These are phyloP conservation scores for Umbellularia californica DNA, from an alignment of 164 flowering plant genomes.

Conservation along the genomic window DNA sequence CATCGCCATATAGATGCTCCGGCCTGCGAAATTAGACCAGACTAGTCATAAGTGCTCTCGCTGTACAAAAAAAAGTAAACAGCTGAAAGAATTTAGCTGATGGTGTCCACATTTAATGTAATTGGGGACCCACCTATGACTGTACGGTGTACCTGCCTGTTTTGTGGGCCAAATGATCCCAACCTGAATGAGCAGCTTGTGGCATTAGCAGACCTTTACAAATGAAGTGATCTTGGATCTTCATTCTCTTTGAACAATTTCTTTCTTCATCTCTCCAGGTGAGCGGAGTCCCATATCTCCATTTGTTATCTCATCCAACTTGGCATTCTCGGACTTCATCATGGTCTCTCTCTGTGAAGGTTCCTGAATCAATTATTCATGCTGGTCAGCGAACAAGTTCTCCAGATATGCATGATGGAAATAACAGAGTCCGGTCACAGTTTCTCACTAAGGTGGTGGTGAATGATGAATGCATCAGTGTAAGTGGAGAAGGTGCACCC, in stretches of 20 bases:
- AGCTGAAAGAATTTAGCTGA: not conserved
- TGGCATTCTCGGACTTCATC: conserved; percentile 95
- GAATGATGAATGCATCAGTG: conserved; percentile 68
- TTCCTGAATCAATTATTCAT: conserved; percentile 62
- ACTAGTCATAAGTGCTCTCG: not conserved
- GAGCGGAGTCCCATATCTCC: conserved; percentile 59
- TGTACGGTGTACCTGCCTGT: too few species aligned
- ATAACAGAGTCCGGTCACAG: conserved; percentile 37
- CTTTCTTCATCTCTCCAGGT: conserved; percentile 32
- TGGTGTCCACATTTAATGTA: not conserved
- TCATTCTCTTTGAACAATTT: not conserved
- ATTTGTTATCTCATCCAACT: conserved; percentile 73
- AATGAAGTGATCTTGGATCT: not conserved
- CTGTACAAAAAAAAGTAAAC: not conserved
- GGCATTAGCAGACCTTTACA: not conserved
- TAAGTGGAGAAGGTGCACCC: conserved; percentile 92
- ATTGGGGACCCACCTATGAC: too few species aligned
- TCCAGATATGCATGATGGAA: conserved; percentile 25
- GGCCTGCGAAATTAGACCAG: not conserved
- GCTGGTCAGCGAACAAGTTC: conserved; percentile 29
- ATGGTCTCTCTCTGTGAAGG: conserved; percentile 74
- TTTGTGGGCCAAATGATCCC: not conserved
- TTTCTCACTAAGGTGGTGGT: conserved; percentile 78
- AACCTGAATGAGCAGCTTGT: not conserved
- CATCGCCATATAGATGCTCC: not conserved